Evolutionary conservation across 2,329 filamentous ascomycete genomes (phyloP), one percentile per base, ranked within the genome.

Genomic region (Lasiodiplodia citricola): DNA sequence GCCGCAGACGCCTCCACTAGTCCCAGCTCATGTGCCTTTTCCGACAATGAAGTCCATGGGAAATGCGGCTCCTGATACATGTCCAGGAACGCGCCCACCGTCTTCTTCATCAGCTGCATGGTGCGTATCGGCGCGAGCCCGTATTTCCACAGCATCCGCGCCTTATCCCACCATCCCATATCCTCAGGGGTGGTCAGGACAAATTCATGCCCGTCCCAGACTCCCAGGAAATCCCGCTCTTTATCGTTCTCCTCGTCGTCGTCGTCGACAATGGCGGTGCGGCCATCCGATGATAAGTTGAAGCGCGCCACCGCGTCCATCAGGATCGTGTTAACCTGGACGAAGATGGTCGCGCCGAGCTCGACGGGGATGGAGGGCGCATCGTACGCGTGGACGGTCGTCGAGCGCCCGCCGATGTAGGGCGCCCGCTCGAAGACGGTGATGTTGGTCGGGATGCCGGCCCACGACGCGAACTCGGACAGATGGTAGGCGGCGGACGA

Each of bases 301-400:
- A 97, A 94, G 16, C 87, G 85, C 38, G 86, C 81, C 8, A 88
- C 89, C 0, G 94, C 91, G 67, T 92, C 90, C 74, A 90, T 88
- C 50, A 99, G 86, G 74, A 97, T 97, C 50, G 89, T 84, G 76
- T 98, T 99, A 54, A 91, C 87, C 60, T 91, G 79, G 55, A 98
- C 92, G 77, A 98, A 99, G 74, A 98, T 97, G 70, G 91, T 95
- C 13, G 92, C 96, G 18, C 96, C 96, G 0, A 98, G 84, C 79
- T 99, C 96, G 44, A 97, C 87, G 1, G 91, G 91, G 50, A 90
- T 83, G 0, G 82, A 71, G 1, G 89, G 83, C 73, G 95, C 86
- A 71, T 88, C 86, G 77, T 91, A 95, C 2, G 89, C 90, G 74
- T 94, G 84, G 21, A 97, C 91, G 0, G 94, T 98, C 37, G 94